A percentile compares a stretch with the other conserved stretches of the same genome.
Conservation (phyloP, 352 stramenopile genomes). For the Pythium aquatile region DNA sequence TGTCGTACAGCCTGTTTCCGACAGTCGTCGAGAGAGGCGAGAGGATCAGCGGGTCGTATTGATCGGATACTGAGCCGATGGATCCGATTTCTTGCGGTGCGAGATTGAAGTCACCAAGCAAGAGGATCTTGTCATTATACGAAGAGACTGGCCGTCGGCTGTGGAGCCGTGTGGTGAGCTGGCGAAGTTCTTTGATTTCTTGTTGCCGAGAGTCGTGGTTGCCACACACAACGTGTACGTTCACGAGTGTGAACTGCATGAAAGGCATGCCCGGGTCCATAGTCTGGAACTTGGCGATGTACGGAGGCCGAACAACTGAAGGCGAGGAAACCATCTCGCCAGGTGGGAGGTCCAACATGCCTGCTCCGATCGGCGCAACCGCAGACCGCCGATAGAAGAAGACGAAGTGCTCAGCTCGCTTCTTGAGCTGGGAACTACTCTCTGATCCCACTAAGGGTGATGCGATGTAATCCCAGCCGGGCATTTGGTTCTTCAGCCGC, state of each 20-base stretch:
- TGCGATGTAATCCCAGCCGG: constrained; percentile 56
- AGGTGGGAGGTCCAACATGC: background rate
- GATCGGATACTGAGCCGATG: constrained; percentile 10
- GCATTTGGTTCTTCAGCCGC: constrained; percentile 49
- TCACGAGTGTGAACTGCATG: constrained; percentile 39
- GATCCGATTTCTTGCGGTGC: constrained; percentile 42
- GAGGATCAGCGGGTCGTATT: constrained; percentile 43
- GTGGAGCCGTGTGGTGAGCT: background rate
- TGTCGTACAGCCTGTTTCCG: constrained; percentile 63
- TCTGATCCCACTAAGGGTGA: constrained; percentile 39
- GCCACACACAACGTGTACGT: constrained; percentile 33
- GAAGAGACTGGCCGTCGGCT: background rate
- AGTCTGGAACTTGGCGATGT: constrained; percentile 42
- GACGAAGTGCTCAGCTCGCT: constrained; percentile 45
- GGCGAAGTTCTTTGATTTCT: constrained; percentile 19
- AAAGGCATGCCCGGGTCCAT: constrained; percentile 8
- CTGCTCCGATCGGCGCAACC: constrained; percentile 12
- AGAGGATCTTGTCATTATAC: constrained; percentile 33
- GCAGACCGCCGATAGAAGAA: constrained; percentile 50
- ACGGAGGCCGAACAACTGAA: constrained; percentile 37
- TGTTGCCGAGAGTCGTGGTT: constrained; percentile 7
- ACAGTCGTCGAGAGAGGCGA: constrained; percentile 52
- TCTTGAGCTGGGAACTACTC: constrained; percentile 19
- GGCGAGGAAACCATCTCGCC: background rate
- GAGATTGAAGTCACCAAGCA: constrained; percentile 73